Evolutionary conservation across 169 alveolate genomes (phyloP).

Genomic region (Cryptosporidium bovis): DNA sequence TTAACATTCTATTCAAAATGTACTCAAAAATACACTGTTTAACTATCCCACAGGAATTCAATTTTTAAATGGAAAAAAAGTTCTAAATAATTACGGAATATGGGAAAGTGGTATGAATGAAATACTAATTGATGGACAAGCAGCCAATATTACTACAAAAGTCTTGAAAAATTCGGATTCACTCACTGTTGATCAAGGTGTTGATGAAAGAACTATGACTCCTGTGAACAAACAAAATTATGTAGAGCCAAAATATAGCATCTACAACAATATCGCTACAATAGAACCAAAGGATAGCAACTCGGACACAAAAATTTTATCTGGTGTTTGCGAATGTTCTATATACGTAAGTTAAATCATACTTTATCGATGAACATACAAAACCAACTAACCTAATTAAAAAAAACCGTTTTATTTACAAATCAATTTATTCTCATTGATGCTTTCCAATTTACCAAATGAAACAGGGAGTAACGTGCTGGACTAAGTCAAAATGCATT

Average conservation of each 20-base stretch:
- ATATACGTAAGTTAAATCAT: conserved; percentile 28
- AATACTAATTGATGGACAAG: conserved; percentile 41
- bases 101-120: conserved; percentile 19
- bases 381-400: background rate
- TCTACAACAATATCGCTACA: background rate
- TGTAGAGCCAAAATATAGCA: background rate
- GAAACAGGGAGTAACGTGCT: conserved; percentile 15
- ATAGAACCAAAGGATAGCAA: background rate
- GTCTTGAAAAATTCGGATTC: background rate
- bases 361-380: background rate
- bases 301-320: background rate
- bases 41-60: too few species aligned
- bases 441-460: background rate
- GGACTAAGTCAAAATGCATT: conserved; percentile 56
- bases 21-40: too few species aligned
- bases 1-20: too few species aligned
- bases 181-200: too few species aligned
- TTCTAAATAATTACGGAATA: conserved; percentile 27
- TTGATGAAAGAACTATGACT: too few species aligned
- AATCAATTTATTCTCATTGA: background rate
- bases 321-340: conserved; percentile 29
- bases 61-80: conserved; percentile 14
- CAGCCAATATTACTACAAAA: conserved; percentile 11
- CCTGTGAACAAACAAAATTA: background rate
- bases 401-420: background rate